A percentile compares a stretch with the other conserved stretches of the same genome.
phyloP scores from a whole-genome alignment of 495 filamentous ascomycete genomes.

The Articulospora tetracladia region DNA sequence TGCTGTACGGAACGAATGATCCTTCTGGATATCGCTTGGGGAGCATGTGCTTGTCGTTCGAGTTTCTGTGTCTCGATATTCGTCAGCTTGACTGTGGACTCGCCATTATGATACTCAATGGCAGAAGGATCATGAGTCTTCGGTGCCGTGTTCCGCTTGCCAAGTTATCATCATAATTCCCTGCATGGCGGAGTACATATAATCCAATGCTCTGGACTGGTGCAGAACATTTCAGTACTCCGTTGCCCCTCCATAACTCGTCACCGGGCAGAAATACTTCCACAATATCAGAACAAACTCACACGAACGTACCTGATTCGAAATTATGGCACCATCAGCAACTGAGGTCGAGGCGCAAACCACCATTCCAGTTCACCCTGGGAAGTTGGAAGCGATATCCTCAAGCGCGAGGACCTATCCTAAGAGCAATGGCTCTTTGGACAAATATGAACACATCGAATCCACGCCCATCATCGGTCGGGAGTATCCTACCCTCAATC shows the following conservation, averaged over 20 bases:
- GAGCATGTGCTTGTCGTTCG: too few relatives aligned
- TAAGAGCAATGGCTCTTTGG: constrained; percentile 41
- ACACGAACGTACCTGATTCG: neutral
- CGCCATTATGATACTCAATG: neutral
- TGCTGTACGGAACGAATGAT: neutral
- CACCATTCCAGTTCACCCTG: constrained; percentile 14
- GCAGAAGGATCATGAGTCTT: neutral
- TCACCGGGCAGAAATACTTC: neutral
- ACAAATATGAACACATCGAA: constrained; percentile 57
- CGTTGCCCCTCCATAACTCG: too few relatives aligned
- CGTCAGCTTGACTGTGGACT: neutral
- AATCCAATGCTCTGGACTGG: neutral
- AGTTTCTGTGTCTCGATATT: neutral
- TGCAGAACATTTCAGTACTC: too few relatives aligned
- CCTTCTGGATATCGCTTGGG: neutral
- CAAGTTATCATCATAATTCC: neutral
- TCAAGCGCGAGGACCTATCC: constrained; percentile 16
- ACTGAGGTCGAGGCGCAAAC: constrained; percentile 14
- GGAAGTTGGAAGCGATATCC: constrained; percentile 3
- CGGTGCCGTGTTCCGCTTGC: neutral
- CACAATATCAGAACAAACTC: neutral
- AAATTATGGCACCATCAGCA: constrained; percentile 25
- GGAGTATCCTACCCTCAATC: constrained; percentile 56
- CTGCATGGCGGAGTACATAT: neutral
- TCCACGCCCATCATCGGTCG: constrained; percentile 65